A percentile compares a stretch with the other conserved stretches of the same genome.
These are phyloP conservation scores for Arabis alpina DNA, from an alignment of 345 rosid species.

Conservation along the genomic window DNA sequence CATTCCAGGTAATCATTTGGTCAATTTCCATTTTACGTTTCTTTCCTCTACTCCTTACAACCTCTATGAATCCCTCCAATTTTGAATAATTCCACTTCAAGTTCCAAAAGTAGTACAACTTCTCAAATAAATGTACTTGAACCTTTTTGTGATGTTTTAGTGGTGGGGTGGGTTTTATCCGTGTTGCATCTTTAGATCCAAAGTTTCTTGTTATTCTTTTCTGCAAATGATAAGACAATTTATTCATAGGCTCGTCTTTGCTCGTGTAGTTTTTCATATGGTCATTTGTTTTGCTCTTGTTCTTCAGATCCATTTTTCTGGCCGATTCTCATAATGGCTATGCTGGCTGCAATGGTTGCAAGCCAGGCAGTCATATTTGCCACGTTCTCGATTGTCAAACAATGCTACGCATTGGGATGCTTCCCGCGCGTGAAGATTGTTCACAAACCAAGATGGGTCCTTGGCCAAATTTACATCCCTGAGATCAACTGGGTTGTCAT, in stretches of 20 bases:
- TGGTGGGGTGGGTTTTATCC: constrained; percentile 7
- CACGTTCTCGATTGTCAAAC: constrained; percentile 79
- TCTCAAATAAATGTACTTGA: constrained; percentile 8
- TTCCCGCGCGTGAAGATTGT: constrained; percentile 94
- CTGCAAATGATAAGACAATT: constrained; percentile 21
- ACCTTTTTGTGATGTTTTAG: constrained; percentile 18
- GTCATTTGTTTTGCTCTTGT: constrained; percentile 29
- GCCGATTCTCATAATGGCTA: constrained; percentile 77
- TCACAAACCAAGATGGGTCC: constrained; percentile 79
- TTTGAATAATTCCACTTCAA: constrained; percentile 3
- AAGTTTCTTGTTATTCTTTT: constrained; percentile 25
- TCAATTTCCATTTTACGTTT: constrained; percentile 21
- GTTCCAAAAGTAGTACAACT: constrained; percentile 8
- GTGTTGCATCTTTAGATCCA: constrained; percentile 12
- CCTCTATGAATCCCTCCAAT: background rate
- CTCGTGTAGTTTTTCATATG: constrained; percentile 22
- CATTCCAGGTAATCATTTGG: constrained; percentile 70
- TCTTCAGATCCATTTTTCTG: constrained; percentile 70
- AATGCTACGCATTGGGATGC: constrained; percentile 87
- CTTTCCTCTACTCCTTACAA: constrained; percentile 3
- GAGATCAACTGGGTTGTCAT: constrained; percentile 96
- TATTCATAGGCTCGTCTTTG: constrained; percentile 1
- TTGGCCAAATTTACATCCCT: constrained; percentile 86
- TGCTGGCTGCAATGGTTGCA: constrained; percentile 78
- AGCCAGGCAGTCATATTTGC: constrained; percentile 84